Base-by-base conservation (phyloP, 2,329 filamentous ascomycete genomes). In the Fragosphaeria purpurea region DNA sequence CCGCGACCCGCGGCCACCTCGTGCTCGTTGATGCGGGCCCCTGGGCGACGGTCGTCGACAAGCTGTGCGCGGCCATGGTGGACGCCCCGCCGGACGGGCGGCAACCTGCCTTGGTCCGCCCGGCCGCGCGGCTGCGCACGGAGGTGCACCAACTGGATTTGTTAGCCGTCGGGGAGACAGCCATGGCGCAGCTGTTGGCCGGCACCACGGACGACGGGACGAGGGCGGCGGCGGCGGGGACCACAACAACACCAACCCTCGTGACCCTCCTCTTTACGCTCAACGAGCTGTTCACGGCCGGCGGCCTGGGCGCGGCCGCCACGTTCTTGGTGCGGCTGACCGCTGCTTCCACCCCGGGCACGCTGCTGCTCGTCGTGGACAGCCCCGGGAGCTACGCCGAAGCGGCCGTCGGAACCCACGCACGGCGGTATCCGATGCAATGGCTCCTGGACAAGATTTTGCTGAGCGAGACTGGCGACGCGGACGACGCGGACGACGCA, bases 371-470 rank as follows among this genome's bases (percentile, higher is more conserved):
- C 0, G 86, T 97, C 3, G 83, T 96, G 4, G 91, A 98, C 65
- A 95, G 88, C 58, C 88, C 93, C 0, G 93, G 93, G 1, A 94
- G 85, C 65, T 97, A 97, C 66, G 93, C 90, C 0, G 88, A 89
- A 51, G 77, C 94, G 4, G 79, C 78, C 0, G 65, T 96, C 0
- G 84, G 83, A 4, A 75, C 74, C 54, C 71, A 74, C 44, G 68
- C 69, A 60, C 77, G 77, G 55, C 81, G 77, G 54, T 97, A 97
- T 63, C 91, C 91, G 0, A 97, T 96, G 89, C 84, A 87, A 60
- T 96, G 89, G 83, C 71, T 98, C 12, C 72, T 98, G 2, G 85
- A 96, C 60, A 86, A 93, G 62, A 86, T 88, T 2, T 67, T 98
- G n/a, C 43, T 55, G 22, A 65, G 88, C 10, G 62, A 74, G 41